phyloP scores from a whole-genome alignment of 768 basidiomycete genomes.

The Cystofilobasidium bisporidii region DNA sequence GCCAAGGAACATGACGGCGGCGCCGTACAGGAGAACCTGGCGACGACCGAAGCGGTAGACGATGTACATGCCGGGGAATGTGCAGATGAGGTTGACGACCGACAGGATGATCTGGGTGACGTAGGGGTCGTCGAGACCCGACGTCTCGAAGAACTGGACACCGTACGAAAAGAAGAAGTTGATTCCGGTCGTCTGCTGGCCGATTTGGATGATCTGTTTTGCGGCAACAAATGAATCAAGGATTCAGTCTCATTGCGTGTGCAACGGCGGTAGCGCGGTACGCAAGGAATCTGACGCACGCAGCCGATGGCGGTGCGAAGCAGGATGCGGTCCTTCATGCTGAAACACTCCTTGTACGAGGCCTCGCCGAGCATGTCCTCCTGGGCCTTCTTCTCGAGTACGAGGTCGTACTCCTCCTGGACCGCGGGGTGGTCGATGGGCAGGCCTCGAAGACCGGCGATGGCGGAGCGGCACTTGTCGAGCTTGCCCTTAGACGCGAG shows the following conservation, averaged over 20 bases:
- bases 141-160: constrained; percentile 34
- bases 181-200: constrained; percentile 27
- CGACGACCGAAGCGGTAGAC: constrained; percentile 27
- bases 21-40: constrained; percentile 24
- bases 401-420: constrained; percentile 22
- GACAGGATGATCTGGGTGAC: constrained; percentile 25
- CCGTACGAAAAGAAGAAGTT: constrained; percentile 33
- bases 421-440: background rate
- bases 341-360: constrained; percentile 25
- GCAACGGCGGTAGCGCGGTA: no score
- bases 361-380: constrained; percentile 25
- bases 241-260: no score
- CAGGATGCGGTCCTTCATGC: constrained; percentile 21
- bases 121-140: constrained; percentile 39
- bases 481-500: constrained; percentile 20
- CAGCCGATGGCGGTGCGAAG: constrained; percentile 25
- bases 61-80: constrained; percentile 28
- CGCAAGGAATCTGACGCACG: no score
- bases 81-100: constrained; percentile 28
- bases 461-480: constrained; percentile 19
- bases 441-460: constrained; percentile 25
- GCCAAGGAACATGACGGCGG: constrained; percentile 25
- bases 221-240: no score
- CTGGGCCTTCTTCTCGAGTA: constrained; percentile 19
- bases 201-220: constrained; percentile 14